Base-by-base conservation (phyloP, 2,329 filamentous ascomycete genomes). In the Neodidymelliopsis sp. region DNA sequence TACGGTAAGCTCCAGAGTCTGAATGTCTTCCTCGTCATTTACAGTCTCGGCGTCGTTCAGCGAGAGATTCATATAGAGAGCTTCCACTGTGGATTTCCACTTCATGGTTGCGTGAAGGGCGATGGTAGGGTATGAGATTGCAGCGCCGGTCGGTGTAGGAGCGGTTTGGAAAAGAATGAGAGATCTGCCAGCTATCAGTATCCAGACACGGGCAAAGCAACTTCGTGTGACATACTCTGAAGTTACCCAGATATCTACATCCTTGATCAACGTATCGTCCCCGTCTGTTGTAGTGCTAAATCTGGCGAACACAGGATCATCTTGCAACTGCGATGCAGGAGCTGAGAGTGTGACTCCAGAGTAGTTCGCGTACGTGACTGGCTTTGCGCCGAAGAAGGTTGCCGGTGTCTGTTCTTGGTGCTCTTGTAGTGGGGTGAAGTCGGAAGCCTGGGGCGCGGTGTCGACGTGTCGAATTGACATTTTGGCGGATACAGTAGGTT, bases 61-160 rank as follows among this genome's bases (percentile, higher is more conserved):
- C 9, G 62, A 68, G 15, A 75, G 56, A 44, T 70, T 71, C 57
- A 73, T 70, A 53, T 67, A 70, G 12, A 74, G 65, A 4, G 67
- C 69, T 43, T 70, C 64, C 44, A 66, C 27, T 6, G 57, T 57
- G 18, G 62, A 60, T 36, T 69, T 62, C 63, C 82, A 76, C 46
- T 84, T 82, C 72, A 90, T 87, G 60, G 88, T 83, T 0, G 88
- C 89, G 68, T 91, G 89, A 12, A 92, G 84, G 16, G 85, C 85
- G 67, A 93, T 89, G 53, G 83, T 77, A 3, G 86, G 88, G 71
- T 91, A 93, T 0, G 87, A 84, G 57, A 92, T 88, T 29, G 84
- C 80, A 33, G 90, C 74, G 54, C 89, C 89, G 13, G 75, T 79
- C 25, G 78, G 76, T 10, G 78, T 80, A 3, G 79, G 70, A 10